These are phyloP conservation scores for Sporobolomyces roseus DNA, from an alignment of 768 basidiomycete species.

Conservation along the genomic window DNA sequence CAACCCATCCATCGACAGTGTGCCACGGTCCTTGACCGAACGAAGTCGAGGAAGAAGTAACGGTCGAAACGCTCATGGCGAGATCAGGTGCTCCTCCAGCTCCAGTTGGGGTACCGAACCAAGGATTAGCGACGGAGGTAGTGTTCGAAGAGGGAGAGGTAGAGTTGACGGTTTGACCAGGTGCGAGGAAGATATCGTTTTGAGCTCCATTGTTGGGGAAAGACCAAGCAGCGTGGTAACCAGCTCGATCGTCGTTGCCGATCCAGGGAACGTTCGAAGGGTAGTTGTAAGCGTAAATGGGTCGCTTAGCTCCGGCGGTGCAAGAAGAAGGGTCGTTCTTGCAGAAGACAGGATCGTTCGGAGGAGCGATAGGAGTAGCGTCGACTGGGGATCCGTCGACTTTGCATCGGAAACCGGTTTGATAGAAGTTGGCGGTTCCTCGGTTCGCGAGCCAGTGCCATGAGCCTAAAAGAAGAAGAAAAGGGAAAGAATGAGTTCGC, in stretches of 20 bases:
- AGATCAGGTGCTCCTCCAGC: constrained; percentile 23
- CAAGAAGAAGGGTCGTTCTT: constrained; percentile 15
- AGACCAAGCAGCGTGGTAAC: constrained; percentile 33
- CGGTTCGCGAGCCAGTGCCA: constrained; percentile 40
- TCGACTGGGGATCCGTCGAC: constrained; percentile 18
- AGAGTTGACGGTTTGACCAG: constrained; percentile 8
- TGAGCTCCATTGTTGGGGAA: constrained; percentile 35
- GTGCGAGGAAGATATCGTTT: constrained; percentile 39
- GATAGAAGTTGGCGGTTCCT: constrained; percentile 35
- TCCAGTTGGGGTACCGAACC: constrained; percentile 11
- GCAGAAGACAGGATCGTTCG: constrained; percentile 33
- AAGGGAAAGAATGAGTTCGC: background rate
- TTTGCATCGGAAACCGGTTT: constrained; percentile 36
- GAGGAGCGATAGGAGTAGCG: constrained; percentile 29
- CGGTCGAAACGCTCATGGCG: background rate
- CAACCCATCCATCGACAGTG: constrained; percentile 31
- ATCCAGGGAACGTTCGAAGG: constrained; percentile 33
- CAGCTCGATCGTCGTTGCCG: constrained; percentile 29
- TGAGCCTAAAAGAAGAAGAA: background rate
- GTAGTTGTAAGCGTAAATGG: constrained; percentile 39
- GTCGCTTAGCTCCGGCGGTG: constrained; percentile 28
- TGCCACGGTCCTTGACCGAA: constrained; percentile 9
- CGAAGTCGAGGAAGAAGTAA: background rate
- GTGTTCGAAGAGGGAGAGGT: background rate
- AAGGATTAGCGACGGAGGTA: background rate